These are phyloP conservation scores for Agastache rugosa DNA, from an alignment of 257 asterid genomes.

Conservation along the genomic window DNA sequence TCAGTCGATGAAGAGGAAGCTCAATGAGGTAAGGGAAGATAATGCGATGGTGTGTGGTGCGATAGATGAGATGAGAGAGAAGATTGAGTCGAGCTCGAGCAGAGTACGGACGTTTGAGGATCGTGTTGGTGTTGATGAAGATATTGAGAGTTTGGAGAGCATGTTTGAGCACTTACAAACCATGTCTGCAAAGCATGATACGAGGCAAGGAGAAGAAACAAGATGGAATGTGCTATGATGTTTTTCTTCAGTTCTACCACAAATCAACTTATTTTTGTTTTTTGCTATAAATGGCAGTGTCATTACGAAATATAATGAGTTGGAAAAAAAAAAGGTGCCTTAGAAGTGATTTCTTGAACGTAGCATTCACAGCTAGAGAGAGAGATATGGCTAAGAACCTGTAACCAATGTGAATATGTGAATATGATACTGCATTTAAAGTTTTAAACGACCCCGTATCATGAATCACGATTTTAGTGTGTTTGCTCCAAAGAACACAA, in stretches of 20 bases:
- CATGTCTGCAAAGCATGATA: conserved; percentile 15
- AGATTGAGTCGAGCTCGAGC: conserved; percentile 16
- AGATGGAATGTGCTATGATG: not conserved
- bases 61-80: conserved; percentile 21
- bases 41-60: not conserved
- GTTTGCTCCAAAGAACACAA: too few relatives aligned
- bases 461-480: too few relatives aligned
- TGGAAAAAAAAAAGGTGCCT: not conserved
- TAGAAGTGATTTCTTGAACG: conserved; percentile 1
- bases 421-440: conserved; percentile 20
- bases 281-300: conserved; percentile 7
- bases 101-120: conserved; percentile 17
- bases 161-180: conserved; percentile 16
- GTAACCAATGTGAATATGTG: conserved; percentile 27
- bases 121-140: conserved; percentile 6
- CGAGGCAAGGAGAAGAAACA: conserved; percentile 17
- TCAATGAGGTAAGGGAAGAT: conserved; percentile 6
- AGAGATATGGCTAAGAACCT: conserved; percentile 21
- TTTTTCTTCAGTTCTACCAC: conserved; percentile 4
- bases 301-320: not conserved
- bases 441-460: not conserved
- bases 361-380: conserved; percentile 7
- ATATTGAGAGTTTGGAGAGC: conserved; percentile 26
- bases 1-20: conserved; percentile 23
- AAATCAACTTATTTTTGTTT: not conserved